These are phyloP conservation scores for Backusella liffmaniae DNA, from an alignment of 192 early-diverging fungal species.

Conservation along the genomic window DNA sequence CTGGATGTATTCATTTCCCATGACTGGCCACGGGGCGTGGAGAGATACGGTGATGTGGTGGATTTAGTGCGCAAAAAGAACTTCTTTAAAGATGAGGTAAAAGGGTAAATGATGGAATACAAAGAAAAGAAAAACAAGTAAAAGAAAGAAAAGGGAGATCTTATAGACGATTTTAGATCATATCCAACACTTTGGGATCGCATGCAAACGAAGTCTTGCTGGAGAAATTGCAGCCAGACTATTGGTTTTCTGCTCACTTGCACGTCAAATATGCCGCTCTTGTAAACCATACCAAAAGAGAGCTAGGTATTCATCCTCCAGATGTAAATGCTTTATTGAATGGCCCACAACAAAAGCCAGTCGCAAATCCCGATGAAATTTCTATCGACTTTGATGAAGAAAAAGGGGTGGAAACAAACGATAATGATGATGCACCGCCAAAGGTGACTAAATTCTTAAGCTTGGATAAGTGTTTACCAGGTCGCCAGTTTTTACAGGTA, in stretches of 20 bases:
- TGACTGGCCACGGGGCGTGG: conserved; percentile 94
- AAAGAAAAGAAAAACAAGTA: not conserved
- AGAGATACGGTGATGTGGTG: conserved; percentile 68
- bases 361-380: conserved; percentile 54
- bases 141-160: not conserved
- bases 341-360: conserved; percentile 13
- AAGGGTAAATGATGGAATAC: conserved; percentile 1
- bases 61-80: conserved; percentile 65
- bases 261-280: conserved; percentile 88
- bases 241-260: conserved; percentile 96
- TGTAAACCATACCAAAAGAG: conserved; percentile 46
- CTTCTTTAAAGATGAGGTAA: conserved; percentile 76
- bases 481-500: conserved; percentile 82
- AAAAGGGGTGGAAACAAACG: not conserved
- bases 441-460: conserved; percentile 79
- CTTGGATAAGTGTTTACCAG: conserved; percentile 90
- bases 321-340: conserved; percentile 28
- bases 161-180: conserved; percentile 49
- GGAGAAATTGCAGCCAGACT: conserved; percentile 70
- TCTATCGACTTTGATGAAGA: conserved; percentile 39
- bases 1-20: conserved; percentile 93
- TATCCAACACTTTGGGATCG: conserved; percentile 73
- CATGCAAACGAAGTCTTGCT: conserved; percentile 71
- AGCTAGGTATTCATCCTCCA: conserved; percentile 19
- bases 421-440: not conserved